phyloP scores from a whole-genome alignment of 2,329 filamentous ascomycete species.

The Periglandula ipomoeae region DNA sequence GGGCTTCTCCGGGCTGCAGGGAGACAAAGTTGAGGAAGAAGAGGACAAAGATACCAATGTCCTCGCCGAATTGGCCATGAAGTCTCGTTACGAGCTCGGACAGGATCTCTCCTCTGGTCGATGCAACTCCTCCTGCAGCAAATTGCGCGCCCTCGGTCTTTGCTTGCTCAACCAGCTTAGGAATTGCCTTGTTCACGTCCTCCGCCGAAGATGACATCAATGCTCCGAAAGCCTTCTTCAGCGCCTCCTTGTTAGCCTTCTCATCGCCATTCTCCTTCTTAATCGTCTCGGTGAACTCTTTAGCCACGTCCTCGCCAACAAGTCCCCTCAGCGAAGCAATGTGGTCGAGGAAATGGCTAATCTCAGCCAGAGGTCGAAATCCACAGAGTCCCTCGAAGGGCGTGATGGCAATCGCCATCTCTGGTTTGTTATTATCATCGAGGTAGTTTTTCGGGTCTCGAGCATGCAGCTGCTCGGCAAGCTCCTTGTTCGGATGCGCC shows the following conservation, averaged over 20 bases:
- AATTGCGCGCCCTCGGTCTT: conserved; percentile 62
- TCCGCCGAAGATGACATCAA: conserved; percentile 72
- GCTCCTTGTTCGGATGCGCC: conserved; percentile 91
- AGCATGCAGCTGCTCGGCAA: conserved; percentile 75
- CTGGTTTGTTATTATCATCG: conserved; percentile 98
- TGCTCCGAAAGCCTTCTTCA: conserved; percentile 66
- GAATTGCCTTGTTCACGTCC: conserved; percentile 43
- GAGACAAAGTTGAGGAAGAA: conserved; percentile 97
- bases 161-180: conserved; percentile 63
- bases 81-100: conserved; percentile 69
- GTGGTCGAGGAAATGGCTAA: conserved; percentile 67
- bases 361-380: conserved; percentile 81
- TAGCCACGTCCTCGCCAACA: conserved; percentile 55
- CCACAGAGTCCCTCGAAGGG: conserved; percentile 94
- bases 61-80: conserved; percentile 74
- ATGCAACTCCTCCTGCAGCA: conserved; percentile 60
- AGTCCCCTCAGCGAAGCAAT: conserved; percentile 51
- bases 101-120: conserved; percentile 60
- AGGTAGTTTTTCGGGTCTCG: conserved; percentile 91
- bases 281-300: conserved; percentile 43
- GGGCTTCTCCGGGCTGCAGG: conserved; percentile 79
- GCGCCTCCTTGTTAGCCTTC: conserved; percentile 63
- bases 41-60: conserved; percentile 88
- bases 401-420: conserved; percentile 98
- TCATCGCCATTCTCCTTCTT: conserved; percentile 32